phyloP scores from a whole-genome alignment of 805 yeast genomes.

The Saccharomycopsis sp. region DNA sequence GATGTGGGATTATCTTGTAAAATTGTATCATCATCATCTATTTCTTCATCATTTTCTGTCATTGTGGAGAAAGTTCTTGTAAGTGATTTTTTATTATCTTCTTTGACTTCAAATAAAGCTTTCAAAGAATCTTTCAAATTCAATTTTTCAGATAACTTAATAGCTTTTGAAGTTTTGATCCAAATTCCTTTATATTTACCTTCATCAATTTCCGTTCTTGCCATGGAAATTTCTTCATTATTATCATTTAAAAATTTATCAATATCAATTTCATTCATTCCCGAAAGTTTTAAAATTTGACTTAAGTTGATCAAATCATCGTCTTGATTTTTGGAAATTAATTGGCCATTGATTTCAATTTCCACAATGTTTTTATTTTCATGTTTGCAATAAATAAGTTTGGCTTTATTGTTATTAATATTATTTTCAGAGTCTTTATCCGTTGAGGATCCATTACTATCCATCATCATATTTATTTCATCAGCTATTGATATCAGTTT shows the following conservation, averaged over 20 bases:
- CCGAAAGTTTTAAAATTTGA: constrained; percentile 11
- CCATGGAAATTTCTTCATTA: not conserved
- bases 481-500: too few relatives aligned
- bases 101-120: constrained; percentile 3
- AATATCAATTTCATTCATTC: constrained; percentile 5
- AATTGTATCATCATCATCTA: not conserved
- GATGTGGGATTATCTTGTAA: too few relatives aligned
- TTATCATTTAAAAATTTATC: not conserved
- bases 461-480: too few relatives aligned
- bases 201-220: constrained; percentile 11
- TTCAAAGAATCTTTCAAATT: constrained; percentile 5
- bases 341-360: constrained; percentile 4
- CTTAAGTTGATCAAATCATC: constrained; percentile 13
- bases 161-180: constrained; percentile 11
- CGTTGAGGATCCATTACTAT: too few relatives aligned
- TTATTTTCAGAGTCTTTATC: too few relatives aligned
- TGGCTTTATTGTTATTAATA: not conserved
- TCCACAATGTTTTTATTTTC: constrained; percentile 14
- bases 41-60: constrained; percentile 26
- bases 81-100: not conserved
- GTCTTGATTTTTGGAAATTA: constrained; percentile 12
- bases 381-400: constrained; percentile 8
- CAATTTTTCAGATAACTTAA: constrained; percentile 5
- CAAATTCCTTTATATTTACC: constrained; percentile 17
- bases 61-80: constrained; percentile 22